Percentiles rank a stretch among this genome's conserved stretches.
Evolutionary conservation across 2,329 filamentous ascomycete genomes (phyloP).

Genomic region (Monilinia aucupariae): DNA sequence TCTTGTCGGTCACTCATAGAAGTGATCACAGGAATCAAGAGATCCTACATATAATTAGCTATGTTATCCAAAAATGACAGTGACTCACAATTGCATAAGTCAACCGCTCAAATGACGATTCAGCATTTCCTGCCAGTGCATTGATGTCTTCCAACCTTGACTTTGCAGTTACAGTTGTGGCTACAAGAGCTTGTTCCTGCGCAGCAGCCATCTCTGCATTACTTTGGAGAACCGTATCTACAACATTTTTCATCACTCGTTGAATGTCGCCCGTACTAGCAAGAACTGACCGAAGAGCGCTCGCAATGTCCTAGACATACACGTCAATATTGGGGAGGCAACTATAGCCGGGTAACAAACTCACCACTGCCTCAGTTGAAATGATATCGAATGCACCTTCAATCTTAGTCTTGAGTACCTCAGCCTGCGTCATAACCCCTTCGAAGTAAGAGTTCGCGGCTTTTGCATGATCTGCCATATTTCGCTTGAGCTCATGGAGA

Average conservation of each 20-base stretch:
- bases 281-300: conserved; percentile 11
- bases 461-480: conserved; percentile 23
- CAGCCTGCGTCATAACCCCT: conserved; percentile 23
- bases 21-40: conserved; percentile 24
- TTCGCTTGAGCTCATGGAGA: conserved; percentile 23
- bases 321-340: not conserved
- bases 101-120: conserved; percentile 22
- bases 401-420: conserved; percentile 25
- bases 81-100: conserved; percentile 24
- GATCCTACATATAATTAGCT: conserved; percentile 18
- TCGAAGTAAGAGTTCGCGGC: conserved; percentile 28
- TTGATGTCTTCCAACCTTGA: conserved; percentile 24
- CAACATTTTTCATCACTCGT: conserved; percentile 20
- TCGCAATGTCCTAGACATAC: conserved; percentile 4
- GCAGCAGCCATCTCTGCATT: conserved; percentile 31
- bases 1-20: conserved; percentile 26
- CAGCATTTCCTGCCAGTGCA: conserved; percentile 24
- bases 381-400: conserved; percentile 26
- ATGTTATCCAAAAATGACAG: conserved; percentile 1
- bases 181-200: conserved; percentile 29
- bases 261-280: conserved; percentile 21
- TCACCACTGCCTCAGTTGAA: conserved; percentile 21
- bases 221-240: conserved; percentile 21
- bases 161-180: conserved; percentile 23
- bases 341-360: no score